Conservation (phyloP, 202 grass and related monocot species). For the Carex arenaria region DNA sequence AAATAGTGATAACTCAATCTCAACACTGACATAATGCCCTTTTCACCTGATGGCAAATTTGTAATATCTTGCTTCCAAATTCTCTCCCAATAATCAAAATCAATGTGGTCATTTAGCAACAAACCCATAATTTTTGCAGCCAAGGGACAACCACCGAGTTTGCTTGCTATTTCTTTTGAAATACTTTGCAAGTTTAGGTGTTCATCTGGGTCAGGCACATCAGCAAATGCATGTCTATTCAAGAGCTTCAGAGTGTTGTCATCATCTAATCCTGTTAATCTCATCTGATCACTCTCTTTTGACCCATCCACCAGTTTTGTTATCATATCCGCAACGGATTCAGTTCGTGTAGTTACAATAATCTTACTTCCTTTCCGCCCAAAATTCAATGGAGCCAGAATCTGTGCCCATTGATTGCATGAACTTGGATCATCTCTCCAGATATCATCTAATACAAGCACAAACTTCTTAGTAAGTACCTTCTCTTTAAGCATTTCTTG, state of each 20-base stretch:
- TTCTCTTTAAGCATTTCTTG: constrained; percentile 25
- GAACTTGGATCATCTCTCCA: constrained; percentile 31
- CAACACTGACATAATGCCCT: constrained; percentile 22
- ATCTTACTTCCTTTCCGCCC: constrained; percentile 34
- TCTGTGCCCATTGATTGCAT: constrained; percentile 27
- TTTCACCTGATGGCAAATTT: constrained; percentile 33
- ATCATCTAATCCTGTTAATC: constrained; percentile 32
- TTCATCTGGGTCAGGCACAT: constrained; percentile 13
- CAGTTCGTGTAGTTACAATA: constrained; percentile 34
- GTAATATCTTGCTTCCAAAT: constrained; percentile 24
- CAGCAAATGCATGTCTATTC: constrained; percentile 28
- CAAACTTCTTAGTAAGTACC: constrained; percentile 23
- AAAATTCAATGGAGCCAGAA: constrained; percentile 44
- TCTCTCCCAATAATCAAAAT: constrained; percentile 14
- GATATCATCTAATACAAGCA: constrained; percentile 50
- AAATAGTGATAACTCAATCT: constrained; percentile 45
- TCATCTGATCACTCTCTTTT: constrained; percentile 18
- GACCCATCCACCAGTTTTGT: constrained; percentile 24
- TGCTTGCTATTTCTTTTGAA: constrained; percentile 16
- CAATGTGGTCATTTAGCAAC: constrained; percentile 21
- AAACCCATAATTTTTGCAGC: constrained; percentile 37
- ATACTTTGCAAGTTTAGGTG: not conserved
- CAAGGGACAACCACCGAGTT: constrained; percentile 39
- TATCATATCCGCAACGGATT: constrained; percentile 33
- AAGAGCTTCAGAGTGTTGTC: constrained; percentile 28